Conservation (phyloP, 176 grass and related monocot species). For the Aegilops sharonensis region DNA sequence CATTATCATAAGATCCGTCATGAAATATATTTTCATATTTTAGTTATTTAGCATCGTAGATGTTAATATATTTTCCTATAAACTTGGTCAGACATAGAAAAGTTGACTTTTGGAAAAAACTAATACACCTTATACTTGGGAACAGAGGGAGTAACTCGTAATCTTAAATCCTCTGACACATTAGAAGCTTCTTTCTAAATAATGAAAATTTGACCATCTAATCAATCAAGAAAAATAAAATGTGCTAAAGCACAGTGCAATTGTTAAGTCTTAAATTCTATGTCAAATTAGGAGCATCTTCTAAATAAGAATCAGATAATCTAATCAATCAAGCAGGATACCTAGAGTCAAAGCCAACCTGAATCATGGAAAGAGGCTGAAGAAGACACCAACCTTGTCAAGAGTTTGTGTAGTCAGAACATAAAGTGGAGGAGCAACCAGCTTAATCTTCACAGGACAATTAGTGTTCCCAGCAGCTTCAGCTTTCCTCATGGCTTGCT, state of each 20-base stretch:
- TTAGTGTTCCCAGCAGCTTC: slow-evolving; percentile 73
- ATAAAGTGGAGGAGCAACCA: slow-evolving; percentile 90
- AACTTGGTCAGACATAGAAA: no score
- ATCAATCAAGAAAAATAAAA: not conserved
- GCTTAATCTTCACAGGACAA: slow-evolving; percentile 90
- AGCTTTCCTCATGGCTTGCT: slow-evolving; percentile 91
- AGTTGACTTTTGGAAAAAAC: no score
- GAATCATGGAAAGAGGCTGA: not conserved
- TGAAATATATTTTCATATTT: no score
- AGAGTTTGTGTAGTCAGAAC: slow-evolving; percentile 73
- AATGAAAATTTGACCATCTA: not conserved
- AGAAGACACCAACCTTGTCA: slow-evolving; percentile 6
- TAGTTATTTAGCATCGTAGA: no score
- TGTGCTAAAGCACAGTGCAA: not conserved
- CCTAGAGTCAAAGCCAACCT: not conserved
- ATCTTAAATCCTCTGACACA: not conserved
- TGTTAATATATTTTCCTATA: no score
- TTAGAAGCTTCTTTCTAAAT: not conserved
- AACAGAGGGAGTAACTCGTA: no score
- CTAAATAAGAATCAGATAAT: not conserved
- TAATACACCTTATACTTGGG: no score
- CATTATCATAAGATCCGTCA: no score
- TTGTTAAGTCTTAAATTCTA: not conserved
- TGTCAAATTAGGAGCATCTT: not conserved
- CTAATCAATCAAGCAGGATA: not conserved